Base-by-base conservation (phyloP, 2,329 filamentous ascomycete species). In the Paraphoma chrysanthemicola region DNA sequence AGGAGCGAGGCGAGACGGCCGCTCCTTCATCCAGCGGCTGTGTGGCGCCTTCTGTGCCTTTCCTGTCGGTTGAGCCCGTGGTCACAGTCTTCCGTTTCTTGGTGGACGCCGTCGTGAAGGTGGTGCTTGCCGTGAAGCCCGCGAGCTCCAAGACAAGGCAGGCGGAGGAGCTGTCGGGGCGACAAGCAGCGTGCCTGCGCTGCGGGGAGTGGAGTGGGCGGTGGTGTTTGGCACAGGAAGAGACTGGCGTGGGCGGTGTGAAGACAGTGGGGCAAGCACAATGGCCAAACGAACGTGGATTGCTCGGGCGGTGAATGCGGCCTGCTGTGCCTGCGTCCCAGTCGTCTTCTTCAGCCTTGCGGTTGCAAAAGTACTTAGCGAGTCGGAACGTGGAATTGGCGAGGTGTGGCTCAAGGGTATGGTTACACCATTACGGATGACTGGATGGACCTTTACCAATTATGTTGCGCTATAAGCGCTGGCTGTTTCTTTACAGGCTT, bases 1-100 rank as follows among this genome's bases (percentile, higher is more conserved):
- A 77, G 56, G 75, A 75, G 63, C 68, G 73, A 61, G 71, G 69
- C 36, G 73, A 75, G 30, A 59, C 66, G 64, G 68, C 58, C 45
- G 63, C 62, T 56, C 64, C 68, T 57, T 72, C 74, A 75, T 77
- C 57, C 73, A 71, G 69, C 60, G 71, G 65, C 60, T 60, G 52
- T 52, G 47, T 28, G 42, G 53, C 41, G 51, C 44, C 44, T 36
- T 54, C 54, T 57, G 60, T 56, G 50, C 56, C 49, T 48, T 52
- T 54, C 36, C 55, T 50, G 50, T 62, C 59, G 62, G 48, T 56
- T 53, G 68, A 67, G 57, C 74, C 67, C 46, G 8, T 44, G 11
- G 71, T 69, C 66, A 71, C 76, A 60, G 79, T 77, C 78, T 79
- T 81, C 62, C 79, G 78, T 74, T 81, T 81, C 77, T 81, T 81